phyloP scores from a whole-genome alignment of 257 asterid species.

The Plantago elongata region DNA sequence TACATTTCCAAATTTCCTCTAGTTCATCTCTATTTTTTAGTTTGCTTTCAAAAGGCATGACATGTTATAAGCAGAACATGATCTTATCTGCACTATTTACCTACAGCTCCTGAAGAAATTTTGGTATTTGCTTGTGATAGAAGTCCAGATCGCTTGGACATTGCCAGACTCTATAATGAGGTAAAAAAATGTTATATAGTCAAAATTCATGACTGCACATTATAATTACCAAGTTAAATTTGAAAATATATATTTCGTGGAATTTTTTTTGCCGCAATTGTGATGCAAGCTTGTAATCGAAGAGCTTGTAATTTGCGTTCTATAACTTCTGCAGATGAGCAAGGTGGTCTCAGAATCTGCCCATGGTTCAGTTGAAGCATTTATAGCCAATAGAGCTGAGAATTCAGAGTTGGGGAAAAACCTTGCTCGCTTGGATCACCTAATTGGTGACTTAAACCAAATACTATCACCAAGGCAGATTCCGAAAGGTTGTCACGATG shows the following conservation, averaged over 20 bases:
- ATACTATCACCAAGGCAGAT: conserved; percentile 41
- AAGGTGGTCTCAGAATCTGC: conserved; percentile 42
- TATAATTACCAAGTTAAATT: too few species aligned
- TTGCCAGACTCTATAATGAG: conserved; percentile 76
- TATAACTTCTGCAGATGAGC: conserved; percentile 46
- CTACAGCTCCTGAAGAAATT: conserved; percentile 69
- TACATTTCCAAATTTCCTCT: neutral
- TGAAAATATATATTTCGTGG: neutral
- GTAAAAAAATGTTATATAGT: conserved; percentile 23
- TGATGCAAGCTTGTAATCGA: conserved; percentile 2
- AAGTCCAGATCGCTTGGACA: conserved; percentile 47
- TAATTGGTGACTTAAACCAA: conserved; percentile 38
- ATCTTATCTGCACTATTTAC: conserved; percentile 7
- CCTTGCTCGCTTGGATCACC: conserved; percentile 40
- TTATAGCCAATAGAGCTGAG: conserved; percentile 21
- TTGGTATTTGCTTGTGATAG: conserved; percentile 52
- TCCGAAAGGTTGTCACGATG: conserved; percentile 22
- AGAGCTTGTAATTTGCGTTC: conserved; percentile 6
- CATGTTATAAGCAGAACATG: neutral
- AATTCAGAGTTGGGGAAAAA: conserved; percentile 38
- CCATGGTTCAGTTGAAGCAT: conserved; percentile 37
- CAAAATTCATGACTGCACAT: neutral
- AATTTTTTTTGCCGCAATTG: neutral
- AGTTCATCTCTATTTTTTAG: neutral
- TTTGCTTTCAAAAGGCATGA: neutral